Percentiles rank a stretch among this genome's conserved stretches.
These are phyloP conservation scores for Vigna radiata DNA, from an alignment of 306 rosid species.

Conservation along the genomic window DNA sequence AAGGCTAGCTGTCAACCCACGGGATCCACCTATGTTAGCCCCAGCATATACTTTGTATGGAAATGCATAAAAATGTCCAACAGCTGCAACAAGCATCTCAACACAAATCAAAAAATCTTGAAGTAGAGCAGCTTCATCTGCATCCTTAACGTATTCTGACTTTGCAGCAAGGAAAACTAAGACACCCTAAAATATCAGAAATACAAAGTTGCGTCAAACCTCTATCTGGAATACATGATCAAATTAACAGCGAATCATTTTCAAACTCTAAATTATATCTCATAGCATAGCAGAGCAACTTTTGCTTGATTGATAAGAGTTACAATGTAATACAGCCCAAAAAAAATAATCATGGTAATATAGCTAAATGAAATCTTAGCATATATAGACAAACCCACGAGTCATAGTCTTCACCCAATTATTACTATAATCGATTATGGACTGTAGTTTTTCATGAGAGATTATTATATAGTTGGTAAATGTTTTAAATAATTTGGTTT, in stretches of 20 bases:
- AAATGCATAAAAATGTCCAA: constrained; percentile 87
- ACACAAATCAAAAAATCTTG: constrained; percentile 84
- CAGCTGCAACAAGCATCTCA: constrained; percentile 92
- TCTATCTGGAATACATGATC: neutral
- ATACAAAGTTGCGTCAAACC: constrained; percentile 37
- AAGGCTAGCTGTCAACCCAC: constrained; percentile 78
- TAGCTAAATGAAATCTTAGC: constrained; percentile 14
- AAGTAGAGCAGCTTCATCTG: constrained; percentile 77
- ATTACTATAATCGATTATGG: neutral
- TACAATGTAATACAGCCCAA: neutral
- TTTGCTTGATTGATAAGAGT: neutral
- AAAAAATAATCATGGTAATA: neutral
- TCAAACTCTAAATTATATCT: constrained; percentile 23
- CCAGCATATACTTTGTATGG: constrained; percentile 96
- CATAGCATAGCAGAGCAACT: constrained; percentile 8
- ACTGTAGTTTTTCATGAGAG: neutral
- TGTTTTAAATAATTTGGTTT: neutral
- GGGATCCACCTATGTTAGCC: constrained; percentile 79
- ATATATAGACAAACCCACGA: neutral
- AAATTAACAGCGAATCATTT: constrained; percentile 4
- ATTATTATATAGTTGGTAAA: neutral
- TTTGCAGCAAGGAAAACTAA: constrained; percentile 92
- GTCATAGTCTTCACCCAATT: neutral
- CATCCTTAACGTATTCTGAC: constrained; percentile 68
- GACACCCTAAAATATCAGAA: constrained; percentile 70